Conservation (phyloP, 2,329 filamentous ascomycete species). For the Lachnellula willkommii region DNA sequence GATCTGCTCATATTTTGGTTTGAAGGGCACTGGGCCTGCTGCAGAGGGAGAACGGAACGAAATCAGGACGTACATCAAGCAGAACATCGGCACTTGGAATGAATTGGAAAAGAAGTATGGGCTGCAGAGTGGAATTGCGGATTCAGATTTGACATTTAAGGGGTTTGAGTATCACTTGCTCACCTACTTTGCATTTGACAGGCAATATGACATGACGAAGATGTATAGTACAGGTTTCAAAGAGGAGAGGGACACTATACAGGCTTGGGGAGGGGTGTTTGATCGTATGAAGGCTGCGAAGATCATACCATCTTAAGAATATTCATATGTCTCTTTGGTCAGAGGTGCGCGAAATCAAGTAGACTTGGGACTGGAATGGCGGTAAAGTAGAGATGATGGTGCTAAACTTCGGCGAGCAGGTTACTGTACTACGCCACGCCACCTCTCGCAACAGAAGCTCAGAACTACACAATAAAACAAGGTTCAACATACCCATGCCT, state of each 20-base stretch:
- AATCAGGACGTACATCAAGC: conserved; percentile 33
- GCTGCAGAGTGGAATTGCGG: conserved; percentile 35
- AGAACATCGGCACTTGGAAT: conserved; percentile 31
- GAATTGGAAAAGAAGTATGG: conserved; percentile 33
- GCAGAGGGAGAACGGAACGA: conserved; percentile 27
- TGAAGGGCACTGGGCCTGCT: conserved; percentile 35
- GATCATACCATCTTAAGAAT: conserved; percentile 32
- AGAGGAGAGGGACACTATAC: conserved; percentile 36
- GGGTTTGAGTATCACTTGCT: conserved; percentile 40
- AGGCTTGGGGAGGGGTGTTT: conserved; percentile 39
- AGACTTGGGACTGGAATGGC: no score
- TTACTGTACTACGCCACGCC: no score
- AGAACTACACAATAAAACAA: no score
- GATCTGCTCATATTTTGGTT: conserved; percentile 41
- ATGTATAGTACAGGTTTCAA: conserved; percentile 38
- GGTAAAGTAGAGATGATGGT: no score
- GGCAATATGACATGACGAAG: conserved; percentile 41
- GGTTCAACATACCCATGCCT: no score
- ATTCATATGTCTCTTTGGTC: no score
- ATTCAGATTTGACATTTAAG: conserved; percentile 33
- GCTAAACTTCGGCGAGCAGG: no score
- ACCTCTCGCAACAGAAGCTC: no score
- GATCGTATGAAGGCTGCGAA: conserved; percentile 39
- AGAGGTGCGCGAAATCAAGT: no score
- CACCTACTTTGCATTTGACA: conserved; percentile 40